Conservation (phyloP, 2,329 filamentous ascomycete species). For the Akanthomyces dipterigenus region DNA sequence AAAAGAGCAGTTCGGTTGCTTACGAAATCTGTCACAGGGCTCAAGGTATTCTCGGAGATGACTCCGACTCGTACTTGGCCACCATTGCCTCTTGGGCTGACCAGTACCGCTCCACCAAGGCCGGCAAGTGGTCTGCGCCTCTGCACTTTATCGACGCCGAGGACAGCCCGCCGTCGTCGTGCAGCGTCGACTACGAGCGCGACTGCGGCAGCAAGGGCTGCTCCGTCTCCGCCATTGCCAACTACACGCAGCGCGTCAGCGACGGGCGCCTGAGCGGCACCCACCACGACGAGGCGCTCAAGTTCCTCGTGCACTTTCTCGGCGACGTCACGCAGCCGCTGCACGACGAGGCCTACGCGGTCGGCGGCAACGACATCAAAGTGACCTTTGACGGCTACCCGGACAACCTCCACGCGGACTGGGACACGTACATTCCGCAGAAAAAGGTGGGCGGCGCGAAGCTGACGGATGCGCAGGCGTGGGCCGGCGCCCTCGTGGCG, state of each 20-base stretch:
- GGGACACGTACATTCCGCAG: conserved; percentile 54
- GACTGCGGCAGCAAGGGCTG: conserved; percentile 19
- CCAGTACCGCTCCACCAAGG: conserved; percentile 37
- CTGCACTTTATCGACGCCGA: conserved; percentile 50
- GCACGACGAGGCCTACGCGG: conserved; percentile 43
- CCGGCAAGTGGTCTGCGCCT: conserved; percentile 37
- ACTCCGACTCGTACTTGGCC: conserved; percentile 40
- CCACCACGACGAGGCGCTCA: conserved; percentile 17
- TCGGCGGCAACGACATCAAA: conserved; percentile 35
- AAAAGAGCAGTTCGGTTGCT: neutral
- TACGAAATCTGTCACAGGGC: conserved; percentile 16
- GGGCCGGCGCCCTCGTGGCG: conserved; percentile 28
- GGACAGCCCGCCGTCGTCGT: conserved; percentile 22
- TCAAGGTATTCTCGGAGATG: conserved; percentile 31
- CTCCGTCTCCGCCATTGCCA: conserved; percentile 22
- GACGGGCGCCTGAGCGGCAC: conserved; percentile 14
- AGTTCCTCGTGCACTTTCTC: conserved; percentile 39
- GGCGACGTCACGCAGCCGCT: conserved; percentile 52
- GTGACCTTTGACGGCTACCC: conserved; percentile 29
- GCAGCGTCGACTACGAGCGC: conserved; percentile 38
- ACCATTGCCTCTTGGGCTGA: conserved; percentile 39
- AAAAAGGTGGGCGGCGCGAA: conserved; percentile 30
- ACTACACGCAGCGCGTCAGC: conserved; percentile 21
- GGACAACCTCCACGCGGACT: conserved; percentile 54
- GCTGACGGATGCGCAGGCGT: conserved; percentile 29